Base-by-base conservation (phyloP, 495 filamentous ascomycete genomes). In the Trichoderma parareesei region DNA sequence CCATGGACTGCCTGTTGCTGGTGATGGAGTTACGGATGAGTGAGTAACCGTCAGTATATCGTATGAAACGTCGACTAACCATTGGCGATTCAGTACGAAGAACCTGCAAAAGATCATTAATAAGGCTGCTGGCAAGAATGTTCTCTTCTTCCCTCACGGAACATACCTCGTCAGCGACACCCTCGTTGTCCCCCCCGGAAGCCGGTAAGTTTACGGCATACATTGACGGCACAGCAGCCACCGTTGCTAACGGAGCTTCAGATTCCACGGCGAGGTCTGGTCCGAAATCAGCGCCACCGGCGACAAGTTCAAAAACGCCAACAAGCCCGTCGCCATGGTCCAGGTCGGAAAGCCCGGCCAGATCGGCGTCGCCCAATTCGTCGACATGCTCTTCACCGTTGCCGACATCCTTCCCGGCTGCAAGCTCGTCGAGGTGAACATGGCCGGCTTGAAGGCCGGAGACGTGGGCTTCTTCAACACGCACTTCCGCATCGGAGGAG, bases 121-220 rank as follows among this genome's bases (percentile, higher is more conserved):
- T 66, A 53, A 78, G 40, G 63, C 81, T 65, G 74, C 84, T 60
- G 75, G 80, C 40, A 73, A 78, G 71, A 84, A 81, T 64, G 73
- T 88, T 33, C 76, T 82, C 1, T 89, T 80, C 69, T 85, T 90
- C 67, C 85, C 86, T 3, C 74, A 76, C 33, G 86, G 87, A 11
- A 79, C 79, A 0, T 90, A 90, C 68, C 70, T 80, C 8, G 81
- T 89, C 43, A 84, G 77, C 5, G 72, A 78, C 35, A 90, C 87
- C 0, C 69, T 90, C 44, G 67, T 75, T 44, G 72, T 89, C 46
- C 87, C 86, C 0, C 70, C 77, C 0, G 79, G 79, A 9, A 78
- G 80, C 14, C 76, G 78, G 9, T 83, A 87, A 37, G 79, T 87
- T 3, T 84, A 3, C 33, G 3, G 2, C 38, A 2, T 42, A 4